phyloP scores from a whole-genome alignment of 495 filamentous ascomycete genomes.

The Daldinia bambusicola region DNA sequence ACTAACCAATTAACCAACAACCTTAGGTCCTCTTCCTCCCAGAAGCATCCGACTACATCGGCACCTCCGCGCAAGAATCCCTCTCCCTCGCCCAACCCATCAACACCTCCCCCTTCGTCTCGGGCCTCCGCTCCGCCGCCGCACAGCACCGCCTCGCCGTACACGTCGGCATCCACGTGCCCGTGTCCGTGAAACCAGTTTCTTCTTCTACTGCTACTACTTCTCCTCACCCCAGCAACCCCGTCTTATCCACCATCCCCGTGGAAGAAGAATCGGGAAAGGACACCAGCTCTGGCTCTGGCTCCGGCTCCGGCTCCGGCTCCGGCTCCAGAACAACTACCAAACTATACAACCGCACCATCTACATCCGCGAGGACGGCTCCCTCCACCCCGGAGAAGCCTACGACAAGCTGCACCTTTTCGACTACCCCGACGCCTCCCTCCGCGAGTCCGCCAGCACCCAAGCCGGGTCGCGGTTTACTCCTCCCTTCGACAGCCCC shows the following conservation, averaged over 20 bases:
- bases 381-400: constrained; percentile 43
- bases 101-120: constrained; percentile 68
- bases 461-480: constrained; percentile 52
- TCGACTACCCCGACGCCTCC: constrained; percentile 50
- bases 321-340: constrained; percentile 13
- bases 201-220: no score
- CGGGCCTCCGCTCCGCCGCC: constrained; percentile 75
- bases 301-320: no score
- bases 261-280: no score
- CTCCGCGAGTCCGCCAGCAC: constrained; percentile 49
- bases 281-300: no score
- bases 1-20: constrained; percentile 15
- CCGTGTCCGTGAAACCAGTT: constrained; percentile 57
- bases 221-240: constrained; percentile 19
- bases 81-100: constrained; percentile 71
- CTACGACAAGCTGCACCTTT: constrained; percentile 69
- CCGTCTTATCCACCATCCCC: constrained; percentile 21
- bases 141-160: constrained; percentile 69
- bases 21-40: constrained; percentile 85
- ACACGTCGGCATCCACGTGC: constrained; percentile 90
- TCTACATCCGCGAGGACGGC: constrained; percentile 57
- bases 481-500: constrained; percentile 73
- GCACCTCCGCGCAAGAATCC: constrained; percentile 69
- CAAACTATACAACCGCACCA: constrained; percentile 59
- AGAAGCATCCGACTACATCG: constrained; percentile 92